Base-by-base conservation (phyloP, 306 rosid genomes). In the Gynostemma pentaphyllum region DNA sequence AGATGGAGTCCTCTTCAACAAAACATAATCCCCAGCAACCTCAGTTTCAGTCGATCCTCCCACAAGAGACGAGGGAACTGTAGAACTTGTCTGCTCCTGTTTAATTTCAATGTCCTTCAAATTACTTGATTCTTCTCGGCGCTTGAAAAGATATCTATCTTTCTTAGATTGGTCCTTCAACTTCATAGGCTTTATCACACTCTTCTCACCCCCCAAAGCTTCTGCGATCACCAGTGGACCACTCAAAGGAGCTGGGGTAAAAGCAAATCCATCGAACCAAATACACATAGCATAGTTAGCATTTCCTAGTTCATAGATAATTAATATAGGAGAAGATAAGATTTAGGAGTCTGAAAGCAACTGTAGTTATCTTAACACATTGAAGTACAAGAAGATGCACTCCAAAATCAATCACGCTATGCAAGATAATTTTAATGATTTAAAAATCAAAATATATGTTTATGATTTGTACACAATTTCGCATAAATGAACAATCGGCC, bases 161-260 rank as follows among this genome's bases (percentile, higher is more conserved):
- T 88, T 92, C 71, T 94, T 94, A 14, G 82, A 70, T 73, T 6
- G 79, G 41, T 84, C 97, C 83, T 86, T 94, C 29, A 78, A 79
- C 79, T 89, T 89, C 72, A 47, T 64, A 29, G 79, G 77, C 84
- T 82, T 94, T 8, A 79, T 27, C 30, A 81, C 51, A 51, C 45
- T 75, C 75, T 74, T 94, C 67, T 78, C 78, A 71, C 80, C 87
- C 13, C 95, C 87, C 72, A 85, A 72, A 70, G 86, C 53, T 74
- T 94, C 99, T 1, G 95, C 95, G 52, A 89, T 84, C 74, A 86
- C 95, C 78, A 89, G 30, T 0, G 99, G 99, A 64, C 99, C 97
- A 68, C 95, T 89, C 82, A 94, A 75, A 57, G 99, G 94, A 71
- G 99, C 99, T 94, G 87, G n/a, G n/a, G 64, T 52, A 57, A 71